Base-by-base conservation (phyloP, 2,329 filamentous ascomycete genomes). In the Colletotrichum karsti region DNA sequence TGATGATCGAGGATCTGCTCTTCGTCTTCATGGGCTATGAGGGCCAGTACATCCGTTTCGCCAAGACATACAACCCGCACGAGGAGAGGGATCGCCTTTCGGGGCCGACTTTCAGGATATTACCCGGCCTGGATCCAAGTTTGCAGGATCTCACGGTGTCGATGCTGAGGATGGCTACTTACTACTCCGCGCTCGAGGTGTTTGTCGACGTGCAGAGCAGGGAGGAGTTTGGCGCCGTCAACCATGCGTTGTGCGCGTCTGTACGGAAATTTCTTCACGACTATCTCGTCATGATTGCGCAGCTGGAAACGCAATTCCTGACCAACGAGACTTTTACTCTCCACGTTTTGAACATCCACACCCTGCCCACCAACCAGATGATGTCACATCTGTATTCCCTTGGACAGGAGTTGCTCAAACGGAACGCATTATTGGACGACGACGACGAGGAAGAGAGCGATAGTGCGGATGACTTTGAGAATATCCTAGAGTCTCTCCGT, bases 21-120 rank as follows among this genome's bases (percentile, higher is more conserved):
- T 98, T 95, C 76, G 94, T 97, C 5, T 97, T 98, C 74, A 98
- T 99, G 95, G 96, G 96, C 24, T 97, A 94, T 71, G 96, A 99
- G 80, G 96, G 96, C n/a, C 94, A 97, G 78, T 98, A 98, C 77
- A 93, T 99, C 69, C 92, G 93, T 62, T 98, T 94, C 77, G 88
- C 88, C 66, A 92, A 93, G 72, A 88, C 88, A 8, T 98, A 97
- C 77, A 91, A 97, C 73, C 94, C 95, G 0, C 83, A 87, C 3
- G 90, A 93, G 57, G 96, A 99, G 81, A 93, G 95, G 74, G 94
- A 97, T 75, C 90, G 95, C 13, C 84, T 99, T 55, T 87, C 91
- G 6, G 96, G 96, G 0, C 96, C 96, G 2, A 83, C 85, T 9
- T 98, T 94, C 80, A 90, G 90, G 70, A 90, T 98, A 69, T 83